Evolutionary conservation across 371 early-diverging fungal species (phyloP), one percentile per base, ranked within the genome.

Genomic region (Mortierella sp.): DNA sequence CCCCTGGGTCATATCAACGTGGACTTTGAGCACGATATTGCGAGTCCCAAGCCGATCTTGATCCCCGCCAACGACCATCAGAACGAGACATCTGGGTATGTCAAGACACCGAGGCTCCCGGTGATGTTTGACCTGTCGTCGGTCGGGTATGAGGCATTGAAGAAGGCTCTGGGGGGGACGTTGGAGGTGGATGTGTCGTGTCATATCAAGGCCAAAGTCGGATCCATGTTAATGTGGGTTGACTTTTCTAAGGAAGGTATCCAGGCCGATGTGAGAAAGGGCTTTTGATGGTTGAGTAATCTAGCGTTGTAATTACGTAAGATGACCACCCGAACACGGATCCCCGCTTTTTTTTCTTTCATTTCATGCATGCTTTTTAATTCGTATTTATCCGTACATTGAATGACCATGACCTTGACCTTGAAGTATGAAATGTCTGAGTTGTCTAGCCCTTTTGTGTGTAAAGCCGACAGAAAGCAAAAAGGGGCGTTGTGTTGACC

Each of bases 51-150:
- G 45, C 87, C 87, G 8, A 82, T 86, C 48, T 14, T 80, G 58
- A 82, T 86, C 54, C 87, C 87, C 0, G 87, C 87, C 19, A 86
- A 86, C n/a, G 80, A 86, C 42, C 87, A 86, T 26, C 77, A 78
- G 75, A 74, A 82, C 31, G 82, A 78, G 65, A 75, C 73, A 44
- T 86, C 87, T 3, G 87, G 87, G 2, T 86, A 86, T 71, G 78
- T 68, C 70, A 86, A 82, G 78, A 88, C 88, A 0, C 84, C 88
- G 19, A 55, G 75, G 34, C 47, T 88, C 44, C 88, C 88, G 14
- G 82, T 84, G 70, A 38, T 68, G 52, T 81, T 81, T 76, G 77
- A 84, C 3, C 47, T 84, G 26, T 81, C 80, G 5, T 84, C 88
- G 24, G 68, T 79, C 13, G 84, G 82, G 11, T 88, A 83, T 68